These are phyloP conservation scores for Penicillium janthinellum DNA, from an alignment of 2,329 filamentous ascomycete species.

Conservation along the genomic window DNA sequence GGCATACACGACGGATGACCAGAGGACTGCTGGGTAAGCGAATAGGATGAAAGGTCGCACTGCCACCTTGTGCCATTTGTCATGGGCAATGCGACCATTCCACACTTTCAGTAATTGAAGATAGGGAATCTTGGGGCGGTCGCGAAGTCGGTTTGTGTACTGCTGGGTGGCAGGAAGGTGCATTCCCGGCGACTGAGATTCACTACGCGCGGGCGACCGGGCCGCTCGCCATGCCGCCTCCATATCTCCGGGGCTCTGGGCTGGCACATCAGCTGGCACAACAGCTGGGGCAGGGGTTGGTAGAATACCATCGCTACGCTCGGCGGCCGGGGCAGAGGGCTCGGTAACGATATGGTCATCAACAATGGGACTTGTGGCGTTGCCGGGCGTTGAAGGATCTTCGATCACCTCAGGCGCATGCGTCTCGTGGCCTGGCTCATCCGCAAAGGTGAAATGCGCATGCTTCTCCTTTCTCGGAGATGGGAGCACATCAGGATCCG, in stretches of 20 bases:
- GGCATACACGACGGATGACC: slow-evolving; percentile 82
- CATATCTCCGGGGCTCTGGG: slow-evolving; percentile 26
- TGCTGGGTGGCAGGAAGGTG: slow-evolving; percentile 34
- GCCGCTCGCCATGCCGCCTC: slow-evolving; percentile 29
- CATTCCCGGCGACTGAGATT: slow-evolving; percentile 33
- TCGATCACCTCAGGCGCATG: slow-evolving; percentile 7
- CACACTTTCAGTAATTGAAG: slow-evolving; percentile 72
- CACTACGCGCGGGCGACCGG: slow-evolving; percentile 34
- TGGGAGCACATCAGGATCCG: slow-evolving; percentile 11
- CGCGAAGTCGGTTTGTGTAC: slow-evolving; percentile 72
- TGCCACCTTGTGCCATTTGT: slow-evolving; percentile 78
- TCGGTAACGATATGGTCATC: slow-evolving; percentile 7
- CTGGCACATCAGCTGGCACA: not conserved
- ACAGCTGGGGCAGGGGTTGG: slow-evolving; percentile 12
- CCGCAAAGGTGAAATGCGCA: slow-evolving; percentile 61
- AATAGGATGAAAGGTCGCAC: slow-evolving; percentile 82
- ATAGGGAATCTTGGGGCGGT: slow-evolving; percentile 70
- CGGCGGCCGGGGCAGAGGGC: slow-evolving; percentile 5
- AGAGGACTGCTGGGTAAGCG: slow-evolving; percentile 84
- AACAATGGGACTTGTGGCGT: not conserved
- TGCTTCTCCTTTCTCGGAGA: slow-evolving; percentile 36
- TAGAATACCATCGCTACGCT: slow-evolving; percentile 19
- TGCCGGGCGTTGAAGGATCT: not conserved
- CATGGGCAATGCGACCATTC: slow-evolving; percentile 75
- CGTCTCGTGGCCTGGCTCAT: slow-evolving; percentile 32